Base-by-base conservation (phyloP, 2,329 filamentous ascomycete species). In the Xylariales sp. region DNA sequence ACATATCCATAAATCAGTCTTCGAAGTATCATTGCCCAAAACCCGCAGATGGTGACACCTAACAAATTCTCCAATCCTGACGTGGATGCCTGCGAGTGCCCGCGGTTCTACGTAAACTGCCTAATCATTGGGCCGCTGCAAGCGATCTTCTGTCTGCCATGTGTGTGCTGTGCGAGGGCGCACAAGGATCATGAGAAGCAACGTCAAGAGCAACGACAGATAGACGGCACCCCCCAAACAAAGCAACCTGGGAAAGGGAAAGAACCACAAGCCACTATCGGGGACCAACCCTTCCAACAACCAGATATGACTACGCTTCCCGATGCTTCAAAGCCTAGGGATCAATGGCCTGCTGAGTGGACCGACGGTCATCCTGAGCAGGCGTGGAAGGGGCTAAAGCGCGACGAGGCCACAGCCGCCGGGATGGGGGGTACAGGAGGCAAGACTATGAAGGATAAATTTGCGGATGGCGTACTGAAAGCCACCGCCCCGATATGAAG, bases 31-130 rank as follows among this genome's bases (percentile, higher is more conserved):
- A 5, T 10, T 7, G n/a, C 30, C 16, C 9, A 54, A 18, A 6
- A 36, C 18, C n/a, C n/a, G n/a, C 28, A 57, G 39, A 53, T 54
- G 39, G 9, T 34, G 14, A 52, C 34, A 10, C 36, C 23, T 4
- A 61, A 55, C 53, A 53, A 58, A 18, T 58, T 60, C 4, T 58
- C 41, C 41, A 67, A 49, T 30, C 61, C 60, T 30, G 50, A 54
- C 10, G 50, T 32, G 3, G 32, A 23, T 18, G 49, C 34, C 48
- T 28, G 55, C 43, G 55, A 43, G 2, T 55, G 28, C 39, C 34
- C 52, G 23, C 16, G 39, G n/a, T 0, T 50, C 1, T 62, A 65
- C 8, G 57, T 18, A 34, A 10, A 52, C 18, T 64, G 46, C 43
- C 48, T 59, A 6, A 49, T 65, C 34, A 49, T 60, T 39, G 12